Conservation (phyloP, 1,284 basidiomycete genomes). For the Ceratobasidium sp. region DNA sequence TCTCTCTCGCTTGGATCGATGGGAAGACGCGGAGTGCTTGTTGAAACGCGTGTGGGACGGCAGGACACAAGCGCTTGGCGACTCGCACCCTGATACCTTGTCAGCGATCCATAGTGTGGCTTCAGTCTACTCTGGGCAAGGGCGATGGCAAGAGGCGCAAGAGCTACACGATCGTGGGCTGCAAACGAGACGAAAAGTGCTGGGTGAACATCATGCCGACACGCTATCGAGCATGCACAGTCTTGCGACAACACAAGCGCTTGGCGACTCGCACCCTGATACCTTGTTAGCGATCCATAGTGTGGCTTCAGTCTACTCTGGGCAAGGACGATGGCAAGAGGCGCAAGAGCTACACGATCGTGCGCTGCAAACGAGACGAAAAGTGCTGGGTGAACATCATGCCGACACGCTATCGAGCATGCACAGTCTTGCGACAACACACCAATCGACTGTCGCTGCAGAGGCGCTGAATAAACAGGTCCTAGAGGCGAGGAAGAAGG, state of each 20-base stretch:
- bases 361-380: background rate
- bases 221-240: background rate
- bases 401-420: background rate
- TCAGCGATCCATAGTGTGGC: background rate
- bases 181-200: background rate
- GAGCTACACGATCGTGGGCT: background rate
- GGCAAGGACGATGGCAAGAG: background rate
- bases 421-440: background rate
- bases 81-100: background rate
- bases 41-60: background rate
- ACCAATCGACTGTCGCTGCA: background rate
- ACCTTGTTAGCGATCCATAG: constrained; percentile 4
- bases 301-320: background rate
- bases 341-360: constrained; percentile 1
- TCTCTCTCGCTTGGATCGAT: background rate
- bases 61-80: background rate
- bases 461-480: background rate
- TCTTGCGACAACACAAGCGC: too few relatives aligned
- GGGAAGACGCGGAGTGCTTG: constrained; percentile 3
- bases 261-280: background rate
- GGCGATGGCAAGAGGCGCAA: background rate
- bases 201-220: background rate
- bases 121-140: background rate
- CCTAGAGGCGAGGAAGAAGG: background rate
- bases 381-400: background rate